Conservation (phyloP, 2,329 filamentous ascomycete species). For the Dothidotthia symphoricarpi region DNA sequence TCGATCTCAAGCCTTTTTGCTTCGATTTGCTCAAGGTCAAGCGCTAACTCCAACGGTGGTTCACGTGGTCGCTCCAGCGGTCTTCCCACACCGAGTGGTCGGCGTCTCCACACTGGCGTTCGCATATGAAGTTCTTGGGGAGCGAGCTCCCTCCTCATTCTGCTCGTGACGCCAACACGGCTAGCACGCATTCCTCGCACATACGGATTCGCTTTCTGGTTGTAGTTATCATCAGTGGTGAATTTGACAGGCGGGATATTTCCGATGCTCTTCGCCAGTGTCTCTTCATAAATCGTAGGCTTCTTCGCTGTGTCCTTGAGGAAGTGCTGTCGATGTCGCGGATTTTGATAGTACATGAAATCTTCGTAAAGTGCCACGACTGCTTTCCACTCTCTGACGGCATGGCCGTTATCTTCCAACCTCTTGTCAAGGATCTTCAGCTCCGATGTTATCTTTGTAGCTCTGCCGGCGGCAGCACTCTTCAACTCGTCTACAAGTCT, state of each 20-base stretch:
- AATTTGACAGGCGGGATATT: no score
- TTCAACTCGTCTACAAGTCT: no score
- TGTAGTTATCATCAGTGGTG: neutral
- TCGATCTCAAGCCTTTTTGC: neutral
- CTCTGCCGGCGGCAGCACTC: no score
- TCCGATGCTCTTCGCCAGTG: neutral
- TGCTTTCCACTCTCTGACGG: no score
- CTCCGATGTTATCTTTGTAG: no score
- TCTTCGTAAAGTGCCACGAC: neutral
- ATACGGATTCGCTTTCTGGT: neutral
- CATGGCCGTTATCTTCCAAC: no score
- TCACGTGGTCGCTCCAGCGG: neutral
- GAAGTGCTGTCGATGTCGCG: neutral
- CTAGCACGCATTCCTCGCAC: neutral
- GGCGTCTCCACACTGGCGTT: neutral
- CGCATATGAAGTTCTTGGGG: slow-evolving; percentile 1
- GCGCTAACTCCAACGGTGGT: neutral
- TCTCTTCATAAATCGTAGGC: no score
- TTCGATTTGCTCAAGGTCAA: neutral
- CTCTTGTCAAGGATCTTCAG: no score
- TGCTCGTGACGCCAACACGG: neutral
- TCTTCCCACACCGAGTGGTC: neutral
- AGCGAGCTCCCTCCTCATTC: neutral
- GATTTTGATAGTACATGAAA: slow-evolving; percentile 3
- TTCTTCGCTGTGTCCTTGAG: neutral